Base-by-base conservation (phyloP, 177 flowering plant genomes). In the Tripterygium wilfordii region DNA sequence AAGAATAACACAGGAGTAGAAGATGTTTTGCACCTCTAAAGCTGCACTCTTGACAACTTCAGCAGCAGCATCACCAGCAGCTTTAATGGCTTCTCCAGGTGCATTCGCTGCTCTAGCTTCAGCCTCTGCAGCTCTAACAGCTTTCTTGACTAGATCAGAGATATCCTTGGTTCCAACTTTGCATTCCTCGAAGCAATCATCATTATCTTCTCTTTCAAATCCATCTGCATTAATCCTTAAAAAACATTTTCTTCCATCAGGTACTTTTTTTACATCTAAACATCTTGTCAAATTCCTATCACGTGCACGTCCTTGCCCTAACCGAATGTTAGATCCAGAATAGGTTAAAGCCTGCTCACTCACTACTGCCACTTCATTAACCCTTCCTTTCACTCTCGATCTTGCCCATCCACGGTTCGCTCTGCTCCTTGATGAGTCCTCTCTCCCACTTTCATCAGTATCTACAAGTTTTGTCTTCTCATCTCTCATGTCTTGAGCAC, bases 11-110 rank as follows among this genome's bases (percentile, higher is more conserved):
- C 25, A 47, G 14, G 46, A 10, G 20, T 10, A 45, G 5, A 33
- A 6, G 20, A 10, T 38, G 4, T 42, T 24, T 17, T 16, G n/a
- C 16, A 42, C 99, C 81, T 92, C 99, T 35, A 74, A 57, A 47
- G 96, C 97, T 56, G 96, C 76, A 80, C 63, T 72, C 60, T 83
- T 92, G 24, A 92, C 96, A 20, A 83, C 74, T 60, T 92, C 97
- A 53, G 95, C 96, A 61, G 99, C 99, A 62, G 91, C 85, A 71
- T 86, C 99, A 53, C 89, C 86, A 66, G 88, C 99, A 37, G 95
- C 95, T 68, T 69, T 80, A 44, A 92, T 60, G 44, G 99, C 99
- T 62, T 76, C 95, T 13, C 43, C 64, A 49, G 94, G 88, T 43
- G 92, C 96, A 71, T 72, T 68, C 23, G 86, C 97, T 38, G 83